Base-by-base conservation (phyloP, 768 basidiomycete genomes). In the Lactifluus echinatus region DNA sequence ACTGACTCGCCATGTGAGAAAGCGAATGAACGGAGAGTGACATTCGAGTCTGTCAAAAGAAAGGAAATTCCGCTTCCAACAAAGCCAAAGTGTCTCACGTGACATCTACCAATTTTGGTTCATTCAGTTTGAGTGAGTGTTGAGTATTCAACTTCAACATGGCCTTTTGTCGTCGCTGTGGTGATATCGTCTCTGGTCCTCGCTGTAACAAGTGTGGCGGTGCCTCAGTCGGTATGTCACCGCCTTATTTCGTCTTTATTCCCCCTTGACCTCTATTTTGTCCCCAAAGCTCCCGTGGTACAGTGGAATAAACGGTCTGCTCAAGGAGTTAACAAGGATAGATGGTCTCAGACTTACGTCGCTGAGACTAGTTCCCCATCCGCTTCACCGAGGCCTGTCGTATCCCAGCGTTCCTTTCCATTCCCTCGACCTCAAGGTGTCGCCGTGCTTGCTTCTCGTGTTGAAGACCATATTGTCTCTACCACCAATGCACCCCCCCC, bases 81-180 rank as follows among this genome's bases (percentile, higher is more conserved):
- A 52, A n/a, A 28, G 39, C 39, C 39, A 52, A 51, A 51, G 8
- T n/a, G 10, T 23, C 2, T 58, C 58, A 59, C 58, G 58, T 59
- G 58, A 58, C 10, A 29, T 24, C 4, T 5, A 15, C 49, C n/a
- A n/a, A n/a, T n/a, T n/a, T n/a, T n/a, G n/a, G n/a, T n/a, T n/a
- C n/a, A n/a, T n/a, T n/a, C n/a, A n/a, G n/a, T n/a, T n/a, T n/a
- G n/a, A n/a, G n/a, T n/a, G n/a, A n/a, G n/a, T n/a, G n/a, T n/a
- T n/a, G n/a, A n/a, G n/a, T n/a, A n/a, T n/a, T n/a, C n/a, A n/a
- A n/a, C n/a, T n/a, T n/a, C 21, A 24, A 31, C 1, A 92, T 92
- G 89, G 86, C 85, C 23, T 92, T 92, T 66, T 93, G 90, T 73
- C 79, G 87, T 57, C 77, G 87, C 67, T 93, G 89, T 66, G 90